phyloP scores from a whole-genome alignment of 2,329 filamentous ascomycete species.

The Dactylonectria estremocensis region DNA sequence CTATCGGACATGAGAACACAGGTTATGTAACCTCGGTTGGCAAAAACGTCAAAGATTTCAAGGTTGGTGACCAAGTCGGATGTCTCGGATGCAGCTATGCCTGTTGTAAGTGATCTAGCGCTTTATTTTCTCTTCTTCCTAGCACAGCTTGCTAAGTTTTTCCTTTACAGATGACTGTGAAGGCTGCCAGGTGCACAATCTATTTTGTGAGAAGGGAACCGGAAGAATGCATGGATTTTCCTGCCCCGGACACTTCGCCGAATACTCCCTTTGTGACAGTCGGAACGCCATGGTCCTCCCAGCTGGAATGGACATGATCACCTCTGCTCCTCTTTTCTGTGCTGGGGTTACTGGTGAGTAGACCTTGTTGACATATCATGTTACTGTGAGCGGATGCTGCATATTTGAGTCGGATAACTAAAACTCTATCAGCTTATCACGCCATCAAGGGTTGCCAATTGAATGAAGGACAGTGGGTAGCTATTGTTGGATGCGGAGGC shows the following conservation, averaged over 20 bases:
- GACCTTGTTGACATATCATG: neutral
- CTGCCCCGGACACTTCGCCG: constrained; percentile 43
- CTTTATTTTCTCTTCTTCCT: too few species aligned
- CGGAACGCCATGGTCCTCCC: constrained; percentile 46
- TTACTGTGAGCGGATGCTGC: neutral
- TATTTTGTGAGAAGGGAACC: constrained; percentile 40
- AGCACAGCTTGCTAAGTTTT: neutral
- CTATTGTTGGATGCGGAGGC: constrained; percentile 43
- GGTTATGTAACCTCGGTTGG: constrained; percentile 73
- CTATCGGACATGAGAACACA: constrained; percentile 74
- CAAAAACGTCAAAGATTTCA: constrained; percentile 51
- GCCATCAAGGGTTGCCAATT: constrained; percentile 33
- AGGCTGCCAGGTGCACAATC: constrained; percentile 17
- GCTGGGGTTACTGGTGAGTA: constrained; percentile 35
- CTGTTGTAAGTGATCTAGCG: neutral
- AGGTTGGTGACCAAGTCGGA: constrained; percentile 18
- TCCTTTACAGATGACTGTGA: constrained; percentile 2
- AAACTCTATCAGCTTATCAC: constrained; percentile 26
- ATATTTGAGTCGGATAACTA: neutral
- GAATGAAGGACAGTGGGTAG: constrained; percentile 39
- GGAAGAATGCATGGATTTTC: constrained; percentile 44
- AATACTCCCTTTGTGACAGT: constrained; percentile 41
- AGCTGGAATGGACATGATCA: constrained; percentile 32
- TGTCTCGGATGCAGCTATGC: constrained; percentile 22
- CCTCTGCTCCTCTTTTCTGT: constrained; percentile 46